Conservation (phyloP, 495 filamentous ascomycete species). For the Clavariopsis aquatica region DNA sequence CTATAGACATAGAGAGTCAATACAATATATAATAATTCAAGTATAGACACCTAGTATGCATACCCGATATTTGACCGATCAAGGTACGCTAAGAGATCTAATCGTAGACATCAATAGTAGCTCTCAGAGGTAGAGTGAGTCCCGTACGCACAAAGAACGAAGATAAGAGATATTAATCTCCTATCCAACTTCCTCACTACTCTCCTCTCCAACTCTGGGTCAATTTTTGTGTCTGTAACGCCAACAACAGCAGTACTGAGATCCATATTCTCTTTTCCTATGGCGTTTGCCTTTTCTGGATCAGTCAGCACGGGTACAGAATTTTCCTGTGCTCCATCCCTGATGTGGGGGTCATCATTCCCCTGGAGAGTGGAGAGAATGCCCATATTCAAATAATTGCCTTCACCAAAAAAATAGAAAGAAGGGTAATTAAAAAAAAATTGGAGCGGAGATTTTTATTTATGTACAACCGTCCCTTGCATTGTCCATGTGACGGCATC, state of each 20-base stretch:
- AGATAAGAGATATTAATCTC: conserved; percentile 73
- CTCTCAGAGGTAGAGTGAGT: no score
- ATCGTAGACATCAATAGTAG: no score
- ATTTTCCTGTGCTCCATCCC: not conserved
- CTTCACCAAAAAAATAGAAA: not conserved
- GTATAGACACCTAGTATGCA: no score
- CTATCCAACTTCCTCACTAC: conserved; percentile 72
- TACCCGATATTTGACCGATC: conserved; percentile 65
- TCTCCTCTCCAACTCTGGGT: conserved; percentile 57
- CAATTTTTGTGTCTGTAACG: conserved; percentile 13
- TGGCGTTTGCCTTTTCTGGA: not conserved
- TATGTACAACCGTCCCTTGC: not conserved
- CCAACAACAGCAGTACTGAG: not conserved
- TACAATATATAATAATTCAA: not conserved
- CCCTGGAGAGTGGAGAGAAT: not conserved
- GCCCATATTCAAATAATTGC: not conserved
- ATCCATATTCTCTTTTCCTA: not conserved
- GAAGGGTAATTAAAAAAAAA: no score
- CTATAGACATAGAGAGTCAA: not conserved
- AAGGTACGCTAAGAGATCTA: conserved; percentile 72
- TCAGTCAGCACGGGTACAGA: not conserved
- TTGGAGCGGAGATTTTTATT: not conserved
- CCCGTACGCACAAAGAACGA: conserved; percentile 62
- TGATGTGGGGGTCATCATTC: not conserved
- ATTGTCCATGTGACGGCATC: not conserved